Conservation (phyloP, 345 rosid species). For the Litchi chinensis region DNA sequence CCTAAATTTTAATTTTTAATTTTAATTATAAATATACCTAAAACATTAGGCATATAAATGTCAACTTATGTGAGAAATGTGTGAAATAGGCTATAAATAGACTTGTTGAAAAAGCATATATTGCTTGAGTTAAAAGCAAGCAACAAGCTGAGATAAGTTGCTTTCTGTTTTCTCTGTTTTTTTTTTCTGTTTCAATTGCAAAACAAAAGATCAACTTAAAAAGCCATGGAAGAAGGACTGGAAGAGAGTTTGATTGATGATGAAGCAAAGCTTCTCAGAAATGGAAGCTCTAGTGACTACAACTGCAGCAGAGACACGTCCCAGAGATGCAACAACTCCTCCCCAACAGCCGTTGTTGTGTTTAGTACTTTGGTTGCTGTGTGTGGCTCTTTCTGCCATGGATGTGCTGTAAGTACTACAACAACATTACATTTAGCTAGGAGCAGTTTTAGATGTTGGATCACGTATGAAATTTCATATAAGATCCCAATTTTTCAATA, state of each 20-base stretch:
- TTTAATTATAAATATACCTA: no score
- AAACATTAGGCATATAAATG: no score
- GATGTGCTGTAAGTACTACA: conserved; percentile 49
- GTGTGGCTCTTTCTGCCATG: conserved; percentile 50
- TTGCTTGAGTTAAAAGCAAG: no score
- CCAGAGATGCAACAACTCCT: conserved; percentile 9
- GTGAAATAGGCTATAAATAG: no score
- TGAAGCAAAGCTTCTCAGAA: conserved; percentile 8
- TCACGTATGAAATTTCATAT: no score
- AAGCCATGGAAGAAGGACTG: conserved; percentile 1
- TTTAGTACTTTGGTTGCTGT: conserved; percentile 55
- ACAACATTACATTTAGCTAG: no score
- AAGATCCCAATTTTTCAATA: no score
- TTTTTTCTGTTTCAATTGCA: no score
- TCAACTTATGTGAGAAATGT: not conserved
- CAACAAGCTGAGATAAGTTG: not conserved
- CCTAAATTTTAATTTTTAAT: no score
- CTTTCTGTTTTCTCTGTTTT: not conserved
- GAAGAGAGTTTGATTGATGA: conserved; percentile 6
- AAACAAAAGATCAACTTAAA: not conserved
- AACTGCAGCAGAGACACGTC: not conserved
- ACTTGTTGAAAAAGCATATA: no score
- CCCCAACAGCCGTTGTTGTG: conserved; percentile 34
- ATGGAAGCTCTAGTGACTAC: not conserved
- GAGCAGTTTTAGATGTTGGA: no score